A percentile compares a stretch with the other conserved stretches of the same genome.
phyloP scores from a whole-genome alignment of 2,329 filamentous ascomycete species.

The Hysterium pulicare region DNA sequence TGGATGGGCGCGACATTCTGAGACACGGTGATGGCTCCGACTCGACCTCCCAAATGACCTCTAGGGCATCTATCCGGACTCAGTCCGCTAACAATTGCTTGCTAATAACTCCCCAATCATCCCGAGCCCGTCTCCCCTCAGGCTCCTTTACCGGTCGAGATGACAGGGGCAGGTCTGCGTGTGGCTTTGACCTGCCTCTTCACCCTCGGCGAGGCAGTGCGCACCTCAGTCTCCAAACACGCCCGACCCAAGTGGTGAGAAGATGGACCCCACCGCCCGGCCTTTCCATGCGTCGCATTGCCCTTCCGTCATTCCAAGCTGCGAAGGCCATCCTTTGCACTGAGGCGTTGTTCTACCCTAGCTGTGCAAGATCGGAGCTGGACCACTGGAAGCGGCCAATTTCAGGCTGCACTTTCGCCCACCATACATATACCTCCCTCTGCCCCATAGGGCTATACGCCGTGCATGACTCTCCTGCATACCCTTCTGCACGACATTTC shows the following conservation, averaged over 20 bases:
- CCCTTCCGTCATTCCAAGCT: background rate
- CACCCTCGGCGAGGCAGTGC: background rate
- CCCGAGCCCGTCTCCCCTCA: background rate
- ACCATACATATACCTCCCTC: no score
- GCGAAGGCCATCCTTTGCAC: no score
- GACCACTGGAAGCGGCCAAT: no score
- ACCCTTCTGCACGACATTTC: slow-evolving; percentile 4
- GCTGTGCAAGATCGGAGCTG: no score
- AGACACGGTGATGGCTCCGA: background rate
- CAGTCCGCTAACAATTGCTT: background rate
- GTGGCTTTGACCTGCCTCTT: background rate
- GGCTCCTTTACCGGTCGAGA: background rate
- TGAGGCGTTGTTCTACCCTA: no score
- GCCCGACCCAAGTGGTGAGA: background rate
- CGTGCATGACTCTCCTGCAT: no score
- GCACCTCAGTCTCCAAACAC: background rate
- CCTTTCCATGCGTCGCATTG: background rate
- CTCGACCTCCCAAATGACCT: background rate
- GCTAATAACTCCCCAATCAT: background rate
- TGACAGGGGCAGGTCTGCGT: background rate
- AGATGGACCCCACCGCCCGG: background rate
- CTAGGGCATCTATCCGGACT: background rate
- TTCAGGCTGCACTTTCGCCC: no score
- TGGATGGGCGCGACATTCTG: background rate
- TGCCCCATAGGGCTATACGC: no score